A percentile compares a stretch with the other conserved stretches of the same genome.
Conservation (phyloP, 257 asterid species). For the Solanum arcanum region DNA sequence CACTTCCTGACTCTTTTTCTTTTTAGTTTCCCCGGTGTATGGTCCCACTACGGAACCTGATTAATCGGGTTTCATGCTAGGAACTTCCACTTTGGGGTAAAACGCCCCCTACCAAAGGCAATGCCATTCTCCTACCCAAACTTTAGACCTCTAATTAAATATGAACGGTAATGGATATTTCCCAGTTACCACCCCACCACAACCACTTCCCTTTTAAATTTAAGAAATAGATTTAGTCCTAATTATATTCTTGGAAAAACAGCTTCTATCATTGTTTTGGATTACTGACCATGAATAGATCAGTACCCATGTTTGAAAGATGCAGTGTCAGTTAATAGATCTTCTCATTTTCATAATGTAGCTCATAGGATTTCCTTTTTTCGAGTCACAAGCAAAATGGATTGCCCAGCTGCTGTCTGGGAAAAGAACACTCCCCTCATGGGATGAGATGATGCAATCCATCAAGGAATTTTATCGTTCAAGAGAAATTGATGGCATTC, state of each 20-base stretch:
- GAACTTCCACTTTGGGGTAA: neutral
- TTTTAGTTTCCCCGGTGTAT: neutral
- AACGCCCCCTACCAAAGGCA: neutral
- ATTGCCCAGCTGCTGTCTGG: slow-evolving; percentile 67
- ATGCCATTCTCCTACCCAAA: neutral
- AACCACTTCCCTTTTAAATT: neutral
- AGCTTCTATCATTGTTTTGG: neutral
- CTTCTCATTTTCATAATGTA: slow-evolving; percentile 8
- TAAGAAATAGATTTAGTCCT: neutral
- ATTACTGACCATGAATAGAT: neutral
- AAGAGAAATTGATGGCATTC: slow-evolving; percentile 56
- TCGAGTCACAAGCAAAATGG: slow-evolving; percentile 96
- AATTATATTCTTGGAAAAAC: neutral
- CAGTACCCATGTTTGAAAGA: neutral
- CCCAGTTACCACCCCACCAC: neutral
- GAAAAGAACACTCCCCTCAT: slow-evolving; percentile 59
- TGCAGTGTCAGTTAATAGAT: neutral
- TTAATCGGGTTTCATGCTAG: neutral
- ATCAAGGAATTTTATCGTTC: slow-evolving; percentile 48
- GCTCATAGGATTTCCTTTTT: slow-evolving; percentile 82
- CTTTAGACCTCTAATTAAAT: neutral
- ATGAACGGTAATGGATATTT: neutral
- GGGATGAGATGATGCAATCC: slow-evolving; percentile 70
- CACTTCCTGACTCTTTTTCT: neutral
- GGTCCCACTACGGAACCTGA: neutral